Evolutionary conservation across 257 asterid species (phyloP).

Genomic region (Przewalskia tangutica): DNA sequence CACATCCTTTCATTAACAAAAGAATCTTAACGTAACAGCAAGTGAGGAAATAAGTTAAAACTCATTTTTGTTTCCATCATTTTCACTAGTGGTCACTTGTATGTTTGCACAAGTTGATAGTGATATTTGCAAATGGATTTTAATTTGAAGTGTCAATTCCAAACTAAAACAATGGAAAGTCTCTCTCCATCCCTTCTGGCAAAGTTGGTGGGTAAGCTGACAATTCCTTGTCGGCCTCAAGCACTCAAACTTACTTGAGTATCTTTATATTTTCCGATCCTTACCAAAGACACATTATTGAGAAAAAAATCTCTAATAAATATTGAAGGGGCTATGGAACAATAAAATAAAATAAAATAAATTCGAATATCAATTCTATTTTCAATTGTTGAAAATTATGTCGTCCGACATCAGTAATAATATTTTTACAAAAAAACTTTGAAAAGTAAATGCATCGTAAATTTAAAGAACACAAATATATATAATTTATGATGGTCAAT

Average conservation of each 20-base stretch:
- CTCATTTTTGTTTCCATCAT: background rate
- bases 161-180: background rate
- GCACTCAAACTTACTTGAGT: background rate
- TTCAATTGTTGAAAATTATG: no score
- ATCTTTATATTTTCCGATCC: background rate
- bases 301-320: no score
- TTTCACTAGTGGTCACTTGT: background rate
- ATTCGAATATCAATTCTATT: no score
- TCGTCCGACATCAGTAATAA: no score
- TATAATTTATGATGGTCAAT: no score
- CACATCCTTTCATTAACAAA: background rate
- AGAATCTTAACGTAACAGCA: background rate
- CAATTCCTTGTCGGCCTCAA: background rate
- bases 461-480: no score
- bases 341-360: no score
- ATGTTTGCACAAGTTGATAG: background rate
- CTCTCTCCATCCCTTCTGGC: slow-evolving; percentile 12
- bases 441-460: no score
- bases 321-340: no score
- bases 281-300: background rate
- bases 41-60: background rate
- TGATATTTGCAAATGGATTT: background rate
- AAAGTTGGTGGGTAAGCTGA: slow-evolving; percentile 10
- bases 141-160: background rate
- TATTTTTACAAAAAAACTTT: no score